Percentiles rank a stretch among this genome's conserved stretches.
Conservation (phyloP, 805 yeast genomes). For the Kodamaea restingae region DNA sequence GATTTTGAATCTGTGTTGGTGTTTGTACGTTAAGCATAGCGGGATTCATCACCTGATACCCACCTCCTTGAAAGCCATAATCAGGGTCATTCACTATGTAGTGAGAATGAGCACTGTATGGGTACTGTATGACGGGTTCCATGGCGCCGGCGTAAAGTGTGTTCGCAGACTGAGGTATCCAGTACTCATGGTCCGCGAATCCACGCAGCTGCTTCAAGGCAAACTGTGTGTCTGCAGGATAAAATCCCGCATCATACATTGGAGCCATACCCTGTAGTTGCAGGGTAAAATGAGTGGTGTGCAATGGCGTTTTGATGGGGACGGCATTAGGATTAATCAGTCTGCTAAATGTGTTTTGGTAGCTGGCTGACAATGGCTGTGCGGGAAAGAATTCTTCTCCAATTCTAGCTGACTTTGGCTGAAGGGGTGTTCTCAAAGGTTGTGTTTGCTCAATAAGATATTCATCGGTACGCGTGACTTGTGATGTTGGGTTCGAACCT, state of each 20-base stretch:
- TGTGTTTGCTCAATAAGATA: slow-evolving; percentile 50
- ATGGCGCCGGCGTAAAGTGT: slow-evolving; percentile 9
- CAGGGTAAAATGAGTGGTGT: slow-evolving; percentile 5
- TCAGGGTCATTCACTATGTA: slow-evolving; percentile 9
- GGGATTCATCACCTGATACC: slow-evolving; percentile 17
- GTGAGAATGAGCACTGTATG: slow-evolving; percentile 8
- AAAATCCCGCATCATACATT: slow-evolving; percentile 5
- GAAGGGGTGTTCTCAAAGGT: slow-evolving; percentile 36
- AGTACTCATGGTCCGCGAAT: slow-evolving; percentile 13
- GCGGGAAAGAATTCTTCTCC: slow-evolving; percentile 21
- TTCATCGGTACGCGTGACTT: slow-evolving; percentile 43
- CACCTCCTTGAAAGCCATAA: slow-evolving; percentile 5
- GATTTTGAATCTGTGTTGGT: slow-evolving; percentile 8
- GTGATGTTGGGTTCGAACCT: slow-evolving; percentile 14
- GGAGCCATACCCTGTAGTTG: slow-evolving; percentile 7
- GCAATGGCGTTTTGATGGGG: slow-evolving; percentile 9
- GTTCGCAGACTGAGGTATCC: slow-evolving; percentile 11
- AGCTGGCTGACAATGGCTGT: slow-evolving; percentile 24
- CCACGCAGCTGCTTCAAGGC: slow-evolving; percentile 6
- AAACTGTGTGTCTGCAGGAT: slow-evolving; percentile 5
- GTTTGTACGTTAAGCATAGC: slow-evolving; percentile 6
- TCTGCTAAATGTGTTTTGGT: slow-evolving; percentile 18
- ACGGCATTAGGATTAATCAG: slow-evolving; percentile 8
- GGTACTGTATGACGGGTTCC: slow-evolving; percentile 10
- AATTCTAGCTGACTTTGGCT: slow-evolving; percentile 11